These are phyloP conservation scores for Rubus idaeus DNA, from an alignment of 306 rosid species.

Conservation along the genomic window DNA sequence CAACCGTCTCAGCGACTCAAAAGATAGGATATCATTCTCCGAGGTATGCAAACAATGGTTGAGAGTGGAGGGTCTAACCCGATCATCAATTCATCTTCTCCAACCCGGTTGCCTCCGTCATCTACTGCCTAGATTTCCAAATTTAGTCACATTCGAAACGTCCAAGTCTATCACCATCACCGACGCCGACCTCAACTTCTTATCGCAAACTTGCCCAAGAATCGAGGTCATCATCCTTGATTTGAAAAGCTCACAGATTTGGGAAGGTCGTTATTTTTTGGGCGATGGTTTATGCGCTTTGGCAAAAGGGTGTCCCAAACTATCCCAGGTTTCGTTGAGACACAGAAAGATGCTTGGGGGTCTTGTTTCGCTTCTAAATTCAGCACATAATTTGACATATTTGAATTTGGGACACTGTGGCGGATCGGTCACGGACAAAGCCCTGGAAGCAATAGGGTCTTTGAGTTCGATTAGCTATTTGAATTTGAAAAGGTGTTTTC, in stretches of 20 bases:
- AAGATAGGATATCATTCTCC: slow-evolving; percentile 23
- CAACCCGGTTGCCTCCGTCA: slow-evolving; percentile 10
- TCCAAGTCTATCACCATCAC: slow-evolving; percentile 14
- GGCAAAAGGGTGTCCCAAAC: slow-evolving; percentile 19
- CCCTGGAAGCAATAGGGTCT: slow-evolving; percentile 28
- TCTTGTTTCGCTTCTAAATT: slow-evolving; percentile 6
- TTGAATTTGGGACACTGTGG: slow-evolving; percentile 31
- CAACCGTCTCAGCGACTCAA: slow-evolving; percentile 1
- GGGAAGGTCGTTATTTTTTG: too few relatives aligned
- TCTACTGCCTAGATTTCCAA: slow-evolving; percentile 27
- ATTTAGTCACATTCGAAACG: slow-evolving; percentile 17
- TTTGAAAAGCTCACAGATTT: not conserved
- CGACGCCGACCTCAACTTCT: slow-evolving; percentile 16
- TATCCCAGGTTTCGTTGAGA: slow-evolving; percentile 20
- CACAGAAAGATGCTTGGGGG: slow-evolving; percentile 25
- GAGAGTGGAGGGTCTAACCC: slow-evolving; percentile 28
- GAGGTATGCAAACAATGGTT: slow-evolving; percentile 33
- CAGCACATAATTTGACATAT: slow-evolving; percentile 17
- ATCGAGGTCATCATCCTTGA: slow-evolving; percentile 21
- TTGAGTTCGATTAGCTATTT: slow-evolving; percentile 9
- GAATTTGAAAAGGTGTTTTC: slow-evolving; percentile 29
- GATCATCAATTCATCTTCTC: slow-evolving; percentile 6
- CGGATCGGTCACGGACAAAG: slow-evolving; percentile 12
- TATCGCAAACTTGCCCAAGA: slow-evolving; percentile 27
- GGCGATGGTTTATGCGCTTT: slow-evolving; percentile 16